Conservation (phyloP, 345 rosid genomes). For the Aurinia saxatilis region DNA sequence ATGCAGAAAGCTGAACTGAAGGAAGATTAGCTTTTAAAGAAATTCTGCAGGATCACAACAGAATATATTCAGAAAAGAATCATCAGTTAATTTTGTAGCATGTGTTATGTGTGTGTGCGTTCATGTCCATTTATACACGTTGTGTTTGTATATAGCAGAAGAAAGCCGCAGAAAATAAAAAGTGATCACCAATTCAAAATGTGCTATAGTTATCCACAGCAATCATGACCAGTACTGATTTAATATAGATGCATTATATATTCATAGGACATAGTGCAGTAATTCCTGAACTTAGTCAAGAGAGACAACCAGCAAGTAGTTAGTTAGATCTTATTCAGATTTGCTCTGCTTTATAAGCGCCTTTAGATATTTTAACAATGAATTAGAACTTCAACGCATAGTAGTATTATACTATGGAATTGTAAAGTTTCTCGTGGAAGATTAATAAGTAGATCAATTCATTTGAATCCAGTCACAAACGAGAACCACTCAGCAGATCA, state of each 20-base stretch:
- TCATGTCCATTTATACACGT: background rate
- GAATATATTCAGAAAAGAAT: constrained; percentile 3
- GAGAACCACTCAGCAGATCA: background rate
- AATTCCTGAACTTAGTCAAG: background rate
- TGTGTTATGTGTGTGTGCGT: background rate
- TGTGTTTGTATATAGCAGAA: background rate
- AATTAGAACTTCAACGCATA: background rate
- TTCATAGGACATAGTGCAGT: background rate
- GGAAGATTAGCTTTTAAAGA: constrained; percentile 67
- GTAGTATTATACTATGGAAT: background rate
- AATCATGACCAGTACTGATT: background rate
- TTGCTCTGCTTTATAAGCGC: constrained; percentile 4
- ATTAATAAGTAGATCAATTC: background rate
- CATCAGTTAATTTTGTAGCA: background rate
- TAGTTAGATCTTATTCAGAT: background rate
- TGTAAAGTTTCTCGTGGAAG: background rate
- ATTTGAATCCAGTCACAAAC: background rate
- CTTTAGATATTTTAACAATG: background rate
- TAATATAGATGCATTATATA: background rate
- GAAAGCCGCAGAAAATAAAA: background rate
- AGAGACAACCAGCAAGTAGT: background rate
- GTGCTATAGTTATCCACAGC: background rate
- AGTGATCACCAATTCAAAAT: background rate
- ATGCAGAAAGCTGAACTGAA: constrained; percentile 63
- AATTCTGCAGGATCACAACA: constrained; percentile 44